Conservation (phyloP, 78 protist species). For the Dictyostelium purpureum region DNA sequence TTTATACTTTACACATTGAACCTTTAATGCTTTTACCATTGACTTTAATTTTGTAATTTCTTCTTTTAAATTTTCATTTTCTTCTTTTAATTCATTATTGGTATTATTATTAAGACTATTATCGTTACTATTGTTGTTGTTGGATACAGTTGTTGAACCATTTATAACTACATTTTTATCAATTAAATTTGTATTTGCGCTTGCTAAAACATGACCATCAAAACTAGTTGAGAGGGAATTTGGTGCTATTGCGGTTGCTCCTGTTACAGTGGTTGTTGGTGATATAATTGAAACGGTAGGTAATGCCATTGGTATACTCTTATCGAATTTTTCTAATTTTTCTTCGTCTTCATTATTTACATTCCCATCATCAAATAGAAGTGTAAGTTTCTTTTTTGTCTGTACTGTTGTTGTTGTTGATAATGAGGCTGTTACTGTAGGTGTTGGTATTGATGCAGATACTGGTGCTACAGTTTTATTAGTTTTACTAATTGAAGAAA, state of each 20-base stretch:
- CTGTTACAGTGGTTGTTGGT: background rate
- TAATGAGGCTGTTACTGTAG: background rate
- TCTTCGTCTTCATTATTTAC: background rate
- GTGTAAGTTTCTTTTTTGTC: slow-evolving; percentile 15
- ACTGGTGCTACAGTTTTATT: background rate
- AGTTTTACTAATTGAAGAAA: background rate
- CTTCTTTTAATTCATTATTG: background rate
- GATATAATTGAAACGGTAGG: background rate
- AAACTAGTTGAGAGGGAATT: background rate
- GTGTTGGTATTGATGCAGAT: background rate
- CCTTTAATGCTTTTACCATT: slow-evolving; percentile 18
- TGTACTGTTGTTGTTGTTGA: background rate
- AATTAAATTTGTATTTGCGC: background rate
- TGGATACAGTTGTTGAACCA: background rate
- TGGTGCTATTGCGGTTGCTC: background rate
- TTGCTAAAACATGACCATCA: background rate
- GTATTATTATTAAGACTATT: background rate
- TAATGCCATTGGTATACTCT: background rate
- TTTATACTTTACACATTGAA: background rate
- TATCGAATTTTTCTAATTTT: slow-evolving; percentile 15
- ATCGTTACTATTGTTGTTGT: background rate
- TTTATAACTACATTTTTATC: background rate
- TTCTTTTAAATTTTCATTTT: slow-evolving; percentile 15
- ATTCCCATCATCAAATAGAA: slow-evolving; percentile 19
- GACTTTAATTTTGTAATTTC: slow-evolving; percentile 34